These are phyloP conservation scores for Grifola frondosa DNA, from an alignment of 1,284 basidiomycete species.

Conservation along the genomic window DNA sequence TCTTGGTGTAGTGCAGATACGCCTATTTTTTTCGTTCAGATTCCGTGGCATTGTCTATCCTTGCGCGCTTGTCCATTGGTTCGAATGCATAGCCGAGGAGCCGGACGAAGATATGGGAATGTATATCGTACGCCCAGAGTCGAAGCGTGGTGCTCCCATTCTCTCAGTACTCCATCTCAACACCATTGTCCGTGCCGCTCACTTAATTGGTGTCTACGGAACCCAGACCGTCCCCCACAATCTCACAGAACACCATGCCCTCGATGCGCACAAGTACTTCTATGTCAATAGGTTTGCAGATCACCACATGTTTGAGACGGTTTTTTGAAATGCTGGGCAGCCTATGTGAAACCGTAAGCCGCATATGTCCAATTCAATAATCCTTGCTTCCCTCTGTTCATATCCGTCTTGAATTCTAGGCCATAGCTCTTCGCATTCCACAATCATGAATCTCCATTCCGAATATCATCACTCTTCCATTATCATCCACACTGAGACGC, in stretches of 20 bases:
- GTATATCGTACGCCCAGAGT: constrained; percentile 23
- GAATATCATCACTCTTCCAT: too few species aligned
- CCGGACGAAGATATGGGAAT: constrained; percentile 23
- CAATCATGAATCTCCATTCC: too few species aligned
- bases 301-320: constrained; percentile 6
- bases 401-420: too few species aligned
- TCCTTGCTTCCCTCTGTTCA: too few species aligned
- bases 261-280: not conserved
- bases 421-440: too few species aligned
- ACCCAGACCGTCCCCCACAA: not conserved
- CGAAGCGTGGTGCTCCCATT: not conserved
- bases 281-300: constrained; percentile 9
- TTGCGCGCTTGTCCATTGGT: constrained; percentile 25
- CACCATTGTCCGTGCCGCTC: constrained; percentile 12
- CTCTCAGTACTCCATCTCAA: constrained; percentile 11
- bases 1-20: constrained; percentile 5
- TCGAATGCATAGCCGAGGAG: constrained; percentile 5
- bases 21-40: constrained; percentile 12
- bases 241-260: not conserved
- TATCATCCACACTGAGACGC: too few species aligned
- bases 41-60: constrained; percentile 5
- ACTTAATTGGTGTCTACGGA: constrained; percentile 15
- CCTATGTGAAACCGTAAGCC: too few species aligned
- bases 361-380: too few species aligned
- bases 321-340: too few species aligned